These are phyloP conservation scores for Pseudogymnoascus sp. DNA, from an alignment of 2,329 filamentous ascomycete species.

Conservation along the genomic window DNA sequence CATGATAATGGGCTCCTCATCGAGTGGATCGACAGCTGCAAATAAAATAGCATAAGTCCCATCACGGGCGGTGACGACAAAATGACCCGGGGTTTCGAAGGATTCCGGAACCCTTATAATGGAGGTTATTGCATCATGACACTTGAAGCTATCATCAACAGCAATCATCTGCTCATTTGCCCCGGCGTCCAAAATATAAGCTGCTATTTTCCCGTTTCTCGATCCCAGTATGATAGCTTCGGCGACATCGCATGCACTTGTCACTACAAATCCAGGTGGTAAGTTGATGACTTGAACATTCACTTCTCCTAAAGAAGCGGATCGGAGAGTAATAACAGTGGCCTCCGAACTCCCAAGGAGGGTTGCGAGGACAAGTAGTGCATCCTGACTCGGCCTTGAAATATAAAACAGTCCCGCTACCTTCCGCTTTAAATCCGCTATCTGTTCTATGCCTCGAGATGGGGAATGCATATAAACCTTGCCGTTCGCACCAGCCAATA, in stretches of 20 bases:
- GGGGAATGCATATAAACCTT: constrained; percentile 21
- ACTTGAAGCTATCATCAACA: constrained; percentile 3
- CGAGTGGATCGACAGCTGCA: not conserved
- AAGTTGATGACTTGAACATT: constrained; percentile 16
- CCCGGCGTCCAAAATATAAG: constrained; percentile 31
- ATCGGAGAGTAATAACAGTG: constrained; percentile 21
- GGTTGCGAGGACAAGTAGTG: constrained; percentile 19
- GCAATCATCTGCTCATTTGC: constrained; percentile 12
- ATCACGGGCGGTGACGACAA: constrained; percentile 69
- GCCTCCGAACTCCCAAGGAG: constrained; percentile 29
- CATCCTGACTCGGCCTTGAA: not conserved
- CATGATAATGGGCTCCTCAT: not conserved
- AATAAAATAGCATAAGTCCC: constrained; percentile 60
- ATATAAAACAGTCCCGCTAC: constrained; percentile 26
- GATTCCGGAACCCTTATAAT: constrained; percentile 16
- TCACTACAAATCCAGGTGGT: constrained; percentile 40
- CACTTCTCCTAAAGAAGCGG: constrained; percentile 12
- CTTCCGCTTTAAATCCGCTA: constrained; percentile 8
- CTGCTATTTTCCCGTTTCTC: constrained; percentile 43
- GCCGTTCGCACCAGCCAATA: constrained; percentile 39
- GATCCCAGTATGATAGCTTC: constrained; percentile 44
- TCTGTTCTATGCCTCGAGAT: constrained; percentile 12
- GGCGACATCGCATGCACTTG: constrained; percentile 35
- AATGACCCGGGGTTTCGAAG: constrained; percentile 31
- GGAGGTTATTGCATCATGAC: constrained; percentile 18